A percentile compares a stretch with the other conserved stretches of the same genome.
Conservation (phyloP, 2,329 filamentous ascomycete species). For the Aotearoamyces nothofagi region DNA sequence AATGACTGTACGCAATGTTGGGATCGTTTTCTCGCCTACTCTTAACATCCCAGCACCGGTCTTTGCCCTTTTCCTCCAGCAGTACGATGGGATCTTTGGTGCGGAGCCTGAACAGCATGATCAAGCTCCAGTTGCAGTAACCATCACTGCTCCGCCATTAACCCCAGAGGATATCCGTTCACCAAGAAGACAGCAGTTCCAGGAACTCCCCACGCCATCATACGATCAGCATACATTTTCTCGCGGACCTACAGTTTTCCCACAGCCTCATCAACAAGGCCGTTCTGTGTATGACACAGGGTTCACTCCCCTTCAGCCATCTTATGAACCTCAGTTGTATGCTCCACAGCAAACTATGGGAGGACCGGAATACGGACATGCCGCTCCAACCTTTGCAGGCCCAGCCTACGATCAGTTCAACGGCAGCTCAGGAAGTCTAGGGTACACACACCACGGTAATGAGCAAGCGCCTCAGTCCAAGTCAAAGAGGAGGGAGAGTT, state of each 20-base stretch:
- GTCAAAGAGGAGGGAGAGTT: conserved; percentile 41
- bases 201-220: conserved; percentile 47
- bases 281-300: conserved; percentile 29
- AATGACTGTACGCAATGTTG: conserved; percentile 95
- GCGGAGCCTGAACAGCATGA: conserved; percentile 50
- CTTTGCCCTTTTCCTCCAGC: conserved; percentile 85
- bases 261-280: conserved; percentile 9
- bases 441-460: conserved; percentile 18
- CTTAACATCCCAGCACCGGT: conserved; percentile 92
- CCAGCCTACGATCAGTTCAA: conserved; percentile 25
- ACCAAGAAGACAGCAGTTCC: conserved; percentile 49
- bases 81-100: conserved; percentile 77
- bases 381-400: conserved; percentile 12
- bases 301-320: conserved; percentile 33
- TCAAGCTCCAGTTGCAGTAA: conserved; percentile 32
- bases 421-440: conserved; percentile 14
- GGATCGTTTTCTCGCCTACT: conserved; percentile 95
- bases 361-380: conserved; percentile 17
- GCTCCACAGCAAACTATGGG: conserved; percentile 14
- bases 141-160: conserved; percentile 23
- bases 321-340: conserved; percentile 23
- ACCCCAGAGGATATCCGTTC: conserved; percentile 44
- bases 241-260: conserved; percentile 22
- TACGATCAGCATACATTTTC: conserved; percentile 41
- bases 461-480: conserved; percentile 22